Percentiles rank a stretch among this genome's conserved stretches.
These are phyloP conservation scores for Kockovaella imperatae DNA, from an alignment of 768 basidiomycete species.

Conservation along the genomic window DNA sequence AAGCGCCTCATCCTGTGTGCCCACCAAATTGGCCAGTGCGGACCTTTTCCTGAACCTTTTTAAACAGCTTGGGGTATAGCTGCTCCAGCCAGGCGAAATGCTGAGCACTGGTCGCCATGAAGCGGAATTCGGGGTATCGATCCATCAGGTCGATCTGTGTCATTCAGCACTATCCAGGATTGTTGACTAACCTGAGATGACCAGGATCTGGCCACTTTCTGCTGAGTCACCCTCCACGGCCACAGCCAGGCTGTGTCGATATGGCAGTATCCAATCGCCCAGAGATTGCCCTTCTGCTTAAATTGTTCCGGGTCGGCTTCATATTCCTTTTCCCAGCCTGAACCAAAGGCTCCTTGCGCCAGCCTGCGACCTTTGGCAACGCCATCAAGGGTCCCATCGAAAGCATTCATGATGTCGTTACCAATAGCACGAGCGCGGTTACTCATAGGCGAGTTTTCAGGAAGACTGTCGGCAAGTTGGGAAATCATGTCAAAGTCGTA, in stretches of 20 bases:
- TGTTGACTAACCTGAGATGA: no score
- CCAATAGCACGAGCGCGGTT: constrained; percentile 40
- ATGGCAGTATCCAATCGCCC: constrained; percentile 70
- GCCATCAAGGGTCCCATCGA: constrained; percentile 45
- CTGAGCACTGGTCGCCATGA: no score
- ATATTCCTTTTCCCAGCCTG: constrained; percentile 68
- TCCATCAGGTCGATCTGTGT: no score
- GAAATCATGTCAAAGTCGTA: constrained; percentile 78
- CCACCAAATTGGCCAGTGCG: not conserved
- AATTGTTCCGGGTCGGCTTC: no score
- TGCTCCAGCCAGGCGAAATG: constrained; percentile 62
- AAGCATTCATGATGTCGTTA: constrained; percentile 74
- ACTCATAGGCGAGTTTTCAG: constrained; percentile 64
- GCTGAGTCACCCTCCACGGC: no score
- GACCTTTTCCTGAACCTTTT: not conserved
- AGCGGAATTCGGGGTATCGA: no score
- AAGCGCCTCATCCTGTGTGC: constrained; percentile 69
- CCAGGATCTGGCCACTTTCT: no score
- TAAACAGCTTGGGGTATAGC: constrained; percentile 56
- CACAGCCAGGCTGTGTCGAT: constrained; percentile 84
- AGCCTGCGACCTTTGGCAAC: constrained; percentile 57
- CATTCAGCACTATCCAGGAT: no score
- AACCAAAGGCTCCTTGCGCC: constrained; percentile 73
- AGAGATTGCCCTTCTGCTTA: constrained; percentile 52
- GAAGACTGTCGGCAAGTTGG: constrained; percentile 63